These are phyloP conservation scores for Diaporthe velutina DNA, from an alignment of 2,329 filamentous ascomycete genomes.

Conservation along the genomic window DNA sequence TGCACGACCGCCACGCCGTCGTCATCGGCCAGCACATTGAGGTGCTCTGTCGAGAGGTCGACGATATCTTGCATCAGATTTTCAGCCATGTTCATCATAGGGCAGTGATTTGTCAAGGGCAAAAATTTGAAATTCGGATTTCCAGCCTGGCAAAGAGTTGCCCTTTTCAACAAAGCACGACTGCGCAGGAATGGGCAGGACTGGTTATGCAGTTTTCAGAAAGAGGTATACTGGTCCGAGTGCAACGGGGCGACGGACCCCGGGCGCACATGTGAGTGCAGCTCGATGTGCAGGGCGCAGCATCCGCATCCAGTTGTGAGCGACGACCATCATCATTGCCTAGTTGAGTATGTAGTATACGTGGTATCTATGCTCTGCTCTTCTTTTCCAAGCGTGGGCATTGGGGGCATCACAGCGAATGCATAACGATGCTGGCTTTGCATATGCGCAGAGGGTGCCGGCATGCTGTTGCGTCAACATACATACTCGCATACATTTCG, in stretches of 20 bases:
- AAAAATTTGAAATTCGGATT: conserved; percentile 2
- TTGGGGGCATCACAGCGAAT: not conserved
- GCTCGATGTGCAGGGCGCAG: conserved; percentile 2
- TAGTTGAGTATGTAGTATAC: conserved; percentile 4
- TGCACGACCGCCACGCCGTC: conserved; percentile 61
- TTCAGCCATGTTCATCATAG: not conserved
- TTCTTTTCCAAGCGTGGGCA: not conserved
- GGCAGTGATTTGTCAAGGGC: conserved; percentile 19
- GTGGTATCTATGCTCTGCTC: not conserved
- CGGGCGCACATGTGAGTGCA: not conserved
- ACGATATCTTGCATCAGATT: conserved; percentile 22
- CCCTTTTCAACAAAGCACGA: conserved; percentile 28
- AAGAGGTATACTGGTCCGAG: conserved; percentile 21
- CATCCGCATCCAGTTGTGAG: not conserved
- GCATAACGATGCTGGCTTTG: not conserved
- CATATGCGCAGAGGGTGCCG: conserved; percentile 19
- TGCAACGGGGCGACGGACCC: not conserved
- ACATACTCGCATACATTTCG: not conserved
- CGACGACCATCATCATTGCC: not conserved
- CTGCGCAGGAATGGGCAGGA: not conserved
- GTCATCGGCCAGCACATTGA: conserved; percentile 38
- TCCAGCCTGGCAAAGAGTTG: not conserved
- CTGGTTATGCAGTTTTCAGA: not conserved
- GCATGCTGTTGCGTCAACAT: conserved; percentile 22
- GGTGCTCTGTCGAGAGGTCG: conserved; percentile 16